Base-by-base conservation (phyloP, 1,284 basidiomycete species). In the Golubevia pallescens region DNA sequence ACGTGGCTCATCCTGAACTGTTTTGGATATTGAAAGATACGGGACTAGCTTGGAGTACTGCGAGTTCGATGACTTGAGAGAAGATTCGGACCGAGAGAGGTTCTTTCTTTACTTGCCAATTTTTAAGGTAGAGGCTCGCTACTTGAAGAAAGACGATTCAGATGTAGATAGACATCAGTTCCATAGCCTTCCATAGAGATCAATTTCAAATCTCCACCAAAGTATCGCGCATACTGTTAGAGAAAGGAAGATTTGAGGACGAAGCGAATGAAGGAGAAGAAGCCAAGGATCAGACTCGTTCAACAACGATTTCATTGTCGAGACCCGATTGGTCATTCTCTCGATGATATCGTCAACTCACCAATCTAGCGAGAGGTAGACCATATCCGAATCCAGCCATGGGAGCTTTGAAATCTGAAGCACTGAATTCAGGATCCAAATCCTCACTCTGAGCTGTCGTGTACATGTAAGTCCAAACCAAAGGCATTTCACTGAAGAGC, bases 151-250 rank as follows among this genome's bases (percentile, higher is more conserved):
- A 95, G 88, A 62, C 92, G 89, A 82, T 95, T 95, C 61, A 95
- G 87, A 84, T 95, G 93, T 71, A 95, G 93, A 82, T 95, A 95
- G 0, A 95, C 92, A 52, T 77, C 93, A 48, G 93, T 95, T 2
- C 93, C 94, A 77, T 93, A 96, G 5, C 95, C 95, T 74, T 98
- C 95, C 96, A 99, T 98, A 56, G 94, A 93, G 76, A 99, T 98
- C 64, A 99, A 87, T 60, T 93, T 90, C n/a, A 99, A 87, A 86
- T 98, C 95, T 2, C 96, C 96, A 0, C 97, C 96, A 85, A 98
- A 97, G 86, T 98, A 99, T 58, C 95, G 88, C 0, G 95, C 94
- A 78, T 98, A 97, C 68, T 75, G 63, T 68, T 57, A 57, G 53
- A 38, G 59, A 69, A 69, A 53, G 19, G 57, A 4, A 21, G 56